Evolutionary conservation across 2,329 filamentous ascomycete genomes (phyloP).

Genomic region (Incumbomyces delicatus): DNA sequence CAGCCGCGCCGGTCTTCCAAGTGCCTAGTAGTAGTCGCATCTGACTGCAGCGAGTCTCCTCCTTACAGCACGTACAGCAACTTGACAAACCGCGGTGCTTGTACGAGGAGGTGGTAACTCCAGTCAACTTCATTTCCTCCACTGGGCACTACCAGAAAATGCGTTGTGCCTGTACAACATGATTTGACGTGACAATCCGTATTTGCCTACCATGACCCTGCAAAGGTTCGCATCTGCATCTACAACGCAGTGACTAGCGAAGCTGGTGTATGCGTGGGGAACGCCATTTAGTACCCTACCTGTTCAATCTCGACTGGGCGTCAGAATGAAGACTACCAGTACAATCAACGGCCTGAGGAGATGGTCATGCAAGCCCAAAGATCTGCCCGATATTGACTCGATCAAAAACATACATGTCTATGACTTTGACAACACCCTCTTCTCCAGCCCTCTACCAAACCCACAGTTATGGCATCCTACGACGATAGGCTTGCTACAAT

Average conservation of each 20-base stretch:
- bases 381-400: slow-evolving; percentile 56
- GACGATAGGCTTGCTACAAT: slow-evolving; percentile 67
- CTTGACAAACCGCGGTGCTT: neutral
- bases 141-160: neutral
- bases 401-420: slow-evolving; percentile 84
- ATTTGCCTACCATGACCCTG: too few relatives aligned
- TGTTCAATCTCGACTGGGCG: neutral
- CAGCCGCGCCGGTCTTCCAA: too few relatives aligned
- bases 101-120: neutral
- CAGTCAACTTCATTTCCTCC: neutral
- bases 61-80: too few relatives aligned
- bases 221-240: too few relatives aligned
- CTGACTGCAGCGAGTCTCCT: too few relatives aligned
- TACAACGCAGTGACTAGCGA: neutral
- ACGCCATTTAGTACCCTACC: neutral
- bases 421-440: slow-evolving; percentile 96
- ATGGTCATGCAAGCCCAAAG: slow-evolving; percentile 65
- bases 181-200: too few relatives aligned
- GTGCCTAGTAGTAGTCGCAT: too few relatives aligned
- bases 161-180: neutral
- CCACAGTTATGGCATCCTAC: slow-evolving; percentile 71
- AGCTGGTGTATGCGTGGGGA: neutral
- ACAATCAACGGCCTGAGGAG: slow-evolving; percentile 69
- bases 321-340: slow-evolving; percentile 21
- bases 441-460: slow-evolving; percentile 84